Percentiles rank a stretch among this genome's conserved stretches.
phyloP scores from a whole-genome alignment of 371 early-diverging fungal genomes.

The Haplosporangium sp. region DNA sequence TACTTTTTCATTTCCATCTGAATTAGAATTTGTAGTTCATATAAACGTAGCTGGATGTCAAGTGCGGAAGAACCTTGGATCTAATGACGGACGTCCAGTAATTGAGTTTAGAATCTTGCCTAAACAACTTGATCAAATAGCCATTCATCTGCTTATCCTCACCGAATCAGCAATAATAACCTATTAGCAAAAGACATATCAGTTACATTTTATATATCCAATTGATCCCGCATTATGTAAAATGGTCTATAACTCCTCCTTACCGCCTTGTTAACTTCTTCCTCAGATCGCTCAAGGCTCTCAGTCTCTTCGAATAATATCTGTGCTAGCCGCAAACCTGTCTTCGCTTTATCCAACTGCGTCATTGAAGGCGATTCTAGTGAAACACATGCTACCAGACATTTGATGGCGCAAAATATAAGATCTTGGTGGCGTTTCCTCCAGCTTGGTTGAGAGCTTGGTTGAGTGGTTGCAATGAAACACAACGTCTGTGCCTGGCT shows the following conservation, averaged over 20 bases:
- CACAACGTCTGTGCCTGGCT: conserved; percentile 41
- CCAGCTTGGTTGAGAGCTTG: conserved; percentile 37
- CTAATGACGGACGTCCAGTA: conserved; percentile 5
- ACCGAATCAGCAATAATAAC: conserved; percentile 35
- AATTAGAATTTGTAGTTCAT: conserved; percentile 43
- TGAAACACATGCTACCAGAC: conserved; percentile 33
- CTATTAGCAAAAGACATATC: conserved; percentile 10
- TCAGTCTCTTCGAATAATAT: conserved; percentile 52
- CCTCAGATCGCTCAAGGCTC: conserved; percentile 33
- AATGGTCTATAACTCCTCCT: neutral
- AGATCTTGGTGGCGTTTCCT: conserved; percentile 36
- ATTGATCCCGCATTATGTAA: neutral
- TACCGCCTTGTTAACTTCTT: conserved; percentile 51
- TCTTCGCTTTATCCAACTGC: conserved; percentile 52
- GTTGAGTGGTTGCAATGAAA: conserved; percentile 45
- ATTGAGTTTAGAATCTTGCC: no score
- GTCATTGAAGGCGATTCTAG: conserved; percentile 39
- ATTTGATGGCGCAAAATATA: conserved; percentile 38
- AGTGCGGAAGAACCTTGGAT: conserved; percentile 40
- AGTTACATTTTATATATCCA: neutral
- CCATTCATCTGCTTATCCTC: neutral
- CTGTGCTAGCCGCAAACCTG: conserved; percentile 44
- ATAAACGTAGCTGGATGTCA: conserved; percentile 45
- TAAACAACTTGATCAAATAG: neutral
- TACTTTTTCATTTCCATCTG: conserved; percentile 35